Conservation (phyloP, 2,329 filamentous ascomycete genomes). For the Exophiala xenobiotica region DNA sequence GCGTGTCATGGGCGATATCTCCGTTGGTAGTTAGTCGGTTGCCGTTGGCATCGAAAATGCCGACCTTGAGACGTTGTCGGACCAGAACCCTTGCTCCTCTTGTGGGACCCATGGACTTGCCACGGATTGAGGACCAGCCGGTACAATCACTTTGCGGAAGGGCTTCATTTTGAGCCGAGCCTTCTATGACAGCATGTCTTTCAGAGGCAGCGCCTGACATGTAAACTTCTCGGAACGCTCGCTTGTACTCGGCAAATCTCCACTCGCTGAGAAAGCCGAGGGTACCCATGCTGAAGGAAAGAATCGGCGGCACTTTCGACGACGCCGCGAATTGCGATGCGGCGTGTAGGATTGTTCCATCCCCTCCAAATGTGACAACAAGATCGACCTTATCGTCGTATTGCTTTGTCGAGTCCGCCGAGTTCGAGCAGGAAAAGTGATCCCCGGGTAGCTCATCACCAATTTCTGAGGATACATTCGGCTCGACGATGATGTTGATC, state of each 20-base stretch:
- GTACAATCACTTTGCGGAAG: slow-evolving; percentile 34
- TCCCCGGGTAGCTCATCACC: slow-evolving; percentile 47
- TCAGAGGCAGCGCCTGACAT: slow-evolving; percentile 67
- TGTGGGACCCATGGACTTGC: slow-evolving; percentile 75
- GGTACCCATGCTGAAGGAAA: slow-evolving; percentile 96
- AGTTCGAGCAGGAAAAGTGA: slow-evolving; percentile 12
- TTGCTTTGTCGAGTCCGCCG: slow-evolving; percentile 5
- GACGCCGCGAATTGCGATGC: slow-evolving; percentile 83
- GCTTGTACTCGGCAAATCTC: slow-evolving; percentile 91
- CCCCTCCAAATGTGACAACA: slow-evolving; percentile 85
- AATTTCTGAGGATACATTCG: slow-evolving; percentile 67
- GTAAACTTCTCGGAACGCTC: slow-evolving; percentile 88
- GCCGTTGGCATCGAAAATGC: slow-evolving; percentile 72
- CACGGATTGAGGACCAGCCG: slow-evolving; percentile 71
- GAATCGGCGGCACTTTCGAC: slow-evolving; percentile 77
- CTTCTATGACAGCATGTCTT: slow-evolving; percentile 44
- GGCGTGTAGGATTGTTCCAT: slow-evolving; percentile 85
- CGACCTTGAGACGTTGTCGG: slow-evolving; percentile 81
- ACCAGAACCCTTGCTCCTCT: slow-evolving; percentile 79
- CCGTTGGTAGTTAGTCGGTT: slow-evolving; percentile 37
- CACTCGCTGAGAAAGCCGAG: slow-evolving; percentile 94
- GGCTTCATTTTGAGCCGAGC: slow-evolving; percentile 38
- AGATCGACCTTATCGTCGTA: slow-evolving; percentile 81
- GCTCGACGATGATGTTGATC: slow-evolving; percentile 81
- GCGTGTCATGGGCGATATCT: slow-evolving; percentile 47